Evolutionary conservation across 116 monocot species (phyloP).

Genomic region (Dioscorea cayenensis): DNA sequence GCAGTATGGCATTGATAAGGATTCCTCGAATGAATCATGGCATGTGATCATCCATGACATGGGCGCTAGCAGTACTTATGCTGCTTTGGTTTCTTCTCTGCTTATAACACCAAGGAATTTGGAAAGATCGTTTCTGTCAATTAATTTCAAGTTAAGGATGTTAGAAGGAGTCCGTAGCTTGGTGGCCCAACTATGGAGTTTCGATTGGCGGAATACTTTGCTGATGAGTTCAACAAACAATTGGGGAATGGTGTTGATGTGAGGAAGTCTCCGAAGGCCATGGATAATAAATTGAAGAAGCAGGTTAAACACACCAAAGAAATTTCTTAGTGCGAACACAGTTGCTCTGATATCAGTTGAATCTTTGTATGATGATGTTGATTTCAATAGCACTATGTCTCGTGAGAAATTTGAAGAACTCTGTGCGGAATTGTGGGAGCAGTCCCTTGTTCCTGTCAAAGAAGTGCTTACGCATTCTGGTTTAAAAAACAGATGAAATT

Average conservation of each 20-base stretch:
- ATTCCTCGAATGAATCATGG: conserved; percentile 78
- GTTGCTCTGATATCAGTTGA: conserved; percentile 93
- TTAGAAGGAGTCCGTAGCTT: conserved; percentile 82
- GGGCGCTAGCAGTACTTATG: conserved; percentile 88
- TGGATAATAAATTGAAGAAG: conserved; percentile 99
- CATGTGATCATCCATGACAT: conserved; percentile 93
- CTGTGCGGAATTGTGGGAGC: no score
- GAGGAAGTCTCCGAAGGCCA: conserved; percentile 82
- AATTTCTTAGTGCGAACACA: conserved; percentile 94
- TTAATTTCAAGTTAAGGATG: conserved; percentile 98
- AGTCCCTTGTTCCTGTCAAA: conserved; percentile 69
- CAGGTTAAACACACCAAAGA: conserved; percentile 98
- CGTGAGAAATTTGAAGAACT: conserved; percentile 99
- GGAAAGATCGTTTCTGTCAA: conserved; percentile 86
- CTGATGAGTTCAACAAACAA: conserved; percentile 92
- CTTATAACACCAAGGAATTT: conserved; percentile 75
- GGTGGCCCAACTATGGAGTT: conserved; percentile 92
- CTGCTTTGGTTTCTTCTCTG: conserved; percentile 82
- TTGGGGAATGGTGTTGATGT: conserved; percentile 80
- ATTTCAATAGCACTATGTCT: conserved; percentile 96
- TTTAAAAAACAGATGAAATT: conserved; percentile 65
- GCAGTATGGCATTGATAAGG: conserved; percentile 98
- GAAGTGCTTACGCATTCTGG: conserved; percentile 65
- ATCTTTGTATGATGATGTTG: conserved; percentile 82
- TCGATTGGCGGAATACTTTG: conserved; percentile 81